Evolutionary conservation across 371 early-diverging fungal species (phyloP), one percentile per base, ranked within the genome.

Genomic region (Dinochytrium kinnereticum): DNA sequence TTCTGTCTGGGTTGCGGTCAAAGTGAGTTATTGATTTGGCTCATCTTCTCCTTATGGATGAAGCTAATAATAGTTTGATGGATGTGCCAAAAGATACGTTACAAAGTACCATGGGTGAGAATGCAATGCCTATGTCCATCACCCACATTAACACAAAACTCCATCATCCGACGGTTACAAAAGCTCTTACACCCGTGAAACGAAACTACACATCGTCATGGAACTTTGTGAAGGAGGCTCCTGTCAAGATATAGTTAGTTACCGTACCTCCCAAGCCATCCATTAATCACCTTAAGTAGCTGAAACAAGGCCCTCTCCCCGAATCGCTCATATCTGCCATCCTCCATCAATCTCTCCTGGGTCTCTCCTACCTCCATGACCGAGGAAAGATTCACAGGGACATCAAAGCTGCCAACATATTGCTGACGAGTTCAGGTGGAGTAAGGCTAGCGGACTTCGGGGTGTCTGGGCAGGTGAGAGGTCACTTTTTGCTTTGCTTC

Each of bases 361-460:
- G 96, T 15, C 82, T 98, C 40, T 92, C 94, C 65, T 97, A 98
- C 84, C 85, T 99, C 38, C 98, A 99, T 81, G 83, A 81, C 24
- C 92, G 94, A 80, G 91, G 94, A 57, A 96, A 97, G 81, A 88
- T 99, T 28, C 99, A 99, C 79, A 87, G 99, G 83, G 90, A 87
- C 66, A 75, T 86, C 64, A 85, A 85, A 90, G 93, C 93, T n/a
- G 94, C 94, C 24, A 95, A 95, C 79, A 87, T 94, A 1, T 81
- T 95, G 26, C 71, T 95, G 68, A 91, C 90, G 30, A 87, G 86
- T 5, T 85, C 80, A n/a, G 96, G 95, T 1, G 59, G 77, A n/a
- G 95, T 96, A 61, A 97, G 97, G 80, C 82, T 98, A 78, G 97
- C 98, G 30, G 98, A 98, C 83, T 98, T 98, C 86, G 98, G 98